A percentile compares a stretch with the other conserved stretches of the same genome.
These are phyloP conservation scores for Lichtheimia hyalospora DNA, from an alignment of 371 early-diverging fungal species.

Conservation along the genomic window DNA sequence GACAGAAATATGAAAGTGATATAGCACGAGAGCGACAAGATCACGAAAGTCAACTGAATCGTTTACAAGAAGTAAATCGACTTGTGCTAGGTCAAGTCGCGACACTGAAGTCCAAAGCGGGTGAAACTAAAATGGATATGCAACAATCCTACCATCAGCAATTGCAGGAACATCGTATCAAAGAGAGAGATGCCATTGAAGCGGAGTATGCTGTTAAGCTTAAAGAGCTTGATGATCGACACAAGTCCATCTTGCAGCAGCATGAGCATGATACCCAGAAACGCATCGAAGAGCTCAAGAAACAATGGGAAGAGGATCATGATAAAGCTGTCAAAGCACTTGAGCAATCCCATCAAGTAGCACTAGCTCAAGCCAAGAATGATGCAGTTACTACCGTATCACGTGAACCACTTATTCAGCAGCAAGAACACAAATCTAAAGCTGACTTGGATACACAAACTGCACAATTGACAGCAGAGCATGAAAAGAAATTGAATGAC, in stretches of 20 bases:
- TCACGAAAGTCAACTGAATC: neutral
- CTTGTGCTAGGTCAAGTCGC: slow-evolving; percentile 1
- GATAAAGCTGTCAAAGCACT: slow-evolving; percentile 2
- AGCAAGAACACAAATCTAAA: neutral
- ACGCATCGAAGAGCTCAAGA: slow-evolving; percentile 10
- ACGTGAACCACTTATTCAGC: no score
- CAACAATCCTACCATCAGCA: slow-evolving; percentile 4
- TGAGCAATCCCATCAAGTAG: slow-evolving; percentile 1
- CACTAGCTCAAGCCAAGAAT: neutral
- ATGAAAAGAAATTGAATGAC: slow-evolving; percentile 33
- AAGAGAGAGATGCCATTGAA: slow-evolving; percentile 8
- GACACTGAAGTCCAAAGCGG: neutral
- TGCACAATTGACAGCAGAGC: neutral
- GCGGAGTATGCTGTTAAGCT: slow-evolving; percentile 1
- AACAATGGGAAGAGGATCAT: neutral
- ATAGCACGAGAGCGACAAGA: neutral
- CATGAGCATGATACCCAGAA: slow-evolving; percentile 2
- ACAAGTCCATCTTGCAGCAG: slow-evolving; percentile 13
- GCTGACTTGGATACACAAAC: neutral
- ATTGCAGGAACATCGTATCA: slow-evolving; percentile 8
- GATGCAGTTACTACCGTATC: neutral
- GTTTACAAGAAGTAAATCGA: slow-evolving; percentile 8
- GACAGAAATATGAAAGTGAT: slow-evolving; percentile 1
- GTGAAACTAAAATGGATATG: slow-evolving; percentile 11
- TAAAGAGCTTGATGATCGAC: slow-evolving; percentile 3